Evolutionary conservation across 768 basidiomycete species (phyloP).

Genomic region (Leccinellum rugosiceps): DNA sequence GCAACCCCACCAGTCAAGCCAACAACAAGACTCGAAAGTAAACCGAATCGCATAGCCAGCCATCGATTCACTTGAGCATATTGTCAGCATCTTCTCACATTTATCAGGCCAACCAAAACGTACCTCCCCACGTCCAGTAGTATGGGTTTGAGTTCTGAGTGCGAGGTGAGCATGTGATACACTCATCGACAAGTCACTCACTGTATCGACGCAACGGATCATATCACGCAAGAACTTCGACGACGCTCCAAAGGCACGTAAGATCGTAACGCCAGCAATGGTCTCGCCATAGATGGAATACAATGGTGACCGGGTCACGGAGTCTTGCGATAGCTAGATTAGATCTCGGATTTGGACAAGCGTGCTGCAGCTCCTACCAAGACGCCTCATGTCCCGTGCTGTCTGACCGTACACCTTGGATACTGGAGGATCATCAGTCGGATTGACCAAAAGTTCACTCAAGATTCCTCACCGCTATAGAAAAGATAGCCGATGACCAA

Average conservation of each 20-base stretch:
- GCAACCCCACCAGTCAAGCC: conserved; percentile 69
- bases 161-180: background rate
- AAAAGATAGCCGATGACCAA: conserved; percentile 58
- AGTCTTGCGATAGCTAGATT: conserved; percentile 30
- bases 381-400: conserved; percentile 78
- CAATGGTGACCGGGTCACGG: conserved; percentile 46
- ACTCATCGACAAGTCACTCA: conserved; percentile 32
- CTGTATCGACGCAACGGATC: conserved; percentile 78
- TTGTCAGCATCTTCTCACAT: conserved; percentile 3
- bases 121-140: conserved; percentile 92
- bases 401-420: conserved; percentile 73
- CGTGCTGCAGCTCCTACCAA: conserved; percentile 43
- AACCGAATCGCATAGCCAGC: conserved; percentile 84
- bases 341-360: background rate
- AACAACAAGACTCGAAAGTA: conserved; percentile 68
- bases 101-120: conserved; percentile 8
- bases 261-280: conserved; percentile 48
- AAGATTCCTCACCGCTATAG: conserved; percentile 54
- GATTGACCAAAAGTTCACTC: background rate
- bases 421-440: conserved; percentile 25
- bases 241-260: conserved; percentile 86
- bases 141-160: conserved; percentile 62
- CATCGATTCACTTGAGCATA: conserved; percentile 73
- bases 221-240: conserved; percentile 85
- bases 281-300: conserved; percentile 49